phyloP scores from a whole-genome alignment of 345 rosid species.

The Pseudoturritis turrita region DNA sequence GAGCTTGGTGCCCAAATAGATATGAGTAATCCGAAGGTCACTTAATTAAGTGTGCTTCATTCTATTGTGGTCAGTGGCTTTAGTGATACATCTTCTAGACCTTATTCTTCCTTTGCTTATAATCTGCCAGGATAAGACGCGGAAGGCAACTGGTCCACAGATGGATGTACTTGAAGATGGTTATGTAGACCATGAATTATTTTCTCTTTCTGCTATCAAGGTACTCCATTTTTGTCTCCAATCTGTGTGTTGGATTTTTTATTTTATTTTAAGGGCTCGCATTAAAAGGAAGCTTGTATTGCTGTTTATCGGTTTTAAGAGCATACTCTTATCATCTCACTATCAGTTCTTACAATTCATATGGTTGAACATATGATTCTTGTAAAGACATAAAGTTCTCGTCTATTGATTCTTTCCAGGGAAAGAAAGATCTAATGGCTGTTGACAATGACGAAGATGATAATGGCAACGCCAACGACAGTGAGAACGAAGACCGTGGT shows the following conservation, averaged over 20 bases:
- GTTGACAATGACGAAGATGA: slow-evolving; percentile 60
- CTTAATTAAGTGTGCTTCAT: background rate
- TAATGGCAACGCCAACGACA: slow-evolving; percentile 37
- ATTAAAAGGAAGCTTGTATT: background rate
- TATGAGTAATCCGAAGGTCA: background rate
- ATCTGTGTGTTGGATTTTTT: background rate
- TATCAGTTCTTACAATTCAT: background rate
- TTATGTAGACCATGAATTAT: slow-evolving; percentile 66
- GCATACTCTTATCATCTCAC: background rate
- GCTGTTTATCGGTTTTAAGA: background rate
- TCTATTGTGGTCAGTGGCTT: background rate
- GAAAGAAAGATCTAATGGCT: slow-evolving; percentile 77
- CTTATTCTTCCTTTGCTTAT: background rate
- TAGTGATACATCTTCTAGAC: background rate
- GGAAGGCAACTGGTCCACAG: slow-evolving; percentile 78
- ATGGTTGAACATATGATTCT: background rate
- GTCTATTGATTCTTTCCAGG: slow-evolving; percentile 42
- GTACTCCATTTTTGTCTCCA: slow-evolving; percentile 31
- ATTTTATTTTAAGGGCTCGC: background rate
- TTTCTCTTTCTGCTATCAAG: slow-evolving; percentile 92
- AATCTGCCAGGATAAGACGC: slow-evolving; percentile 64
- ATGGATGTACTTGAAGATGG: slow-evolving; percentile 83
- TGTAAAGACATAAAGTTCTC: background rate
- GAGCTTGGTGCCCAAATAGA: background rate
- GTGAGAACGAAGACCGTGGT: slow-evolving; percentile 48